Conservation (phyloP, 169 alveolate species). For the Cryptosporidium tyzzeri region DNA sequence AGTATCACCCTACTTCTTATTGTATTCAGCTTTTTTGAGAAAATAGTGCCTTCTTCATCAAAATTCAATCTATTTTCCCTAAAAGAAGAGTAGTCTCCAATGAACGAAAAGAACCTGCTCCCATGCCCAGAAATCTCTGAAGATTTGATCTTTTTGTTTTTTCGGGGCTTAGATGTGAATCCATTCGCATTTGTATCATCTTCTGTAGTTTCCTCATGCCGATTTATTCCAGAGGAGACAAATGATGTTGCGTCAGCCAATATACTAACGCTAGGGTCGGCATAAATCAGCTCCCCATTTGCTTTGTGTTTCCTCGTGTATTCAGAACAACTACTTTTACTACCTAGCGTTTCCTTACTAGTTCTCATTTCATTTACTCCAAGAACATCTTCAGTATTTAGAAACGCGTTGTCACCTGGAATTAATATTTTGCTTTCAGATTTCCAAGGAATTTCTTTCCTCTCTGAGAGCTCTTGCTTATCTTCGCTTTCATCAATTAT, state of each 20-base stretch:
- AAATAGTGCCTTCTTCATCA: background rate
- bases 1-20: slow-evolving; percentile 37
- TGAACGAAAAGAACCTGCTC: background rate
- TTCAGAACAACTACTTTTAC: slow-evolving; percentile 3
- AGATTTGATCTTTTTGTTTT: background rate
- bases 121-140: background rate
- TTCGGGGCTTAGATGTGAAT: background rate
- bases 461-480: slow-evolving; percentile 9
- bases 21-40: background rate
- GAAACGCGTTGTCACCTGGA: background rate
- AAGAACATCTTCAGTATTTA: background rate
- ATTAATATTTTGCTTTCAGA: background rate
- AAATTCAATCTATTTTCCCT: background rate
- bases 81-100: background rate
- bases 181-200: background rate
- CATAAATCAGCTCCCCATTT: slow-evolving; percentile 14
- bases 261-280: slow-evolving; percentile 59
- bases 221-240: slow-evolving; percentile 18
- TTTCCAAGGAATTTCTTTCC: background rate
- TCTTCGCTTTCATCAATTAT: slow-evolving; percentile 16
- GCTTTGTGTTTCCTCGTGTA: background rate
- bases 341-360: slow-evolving; percentile 5
- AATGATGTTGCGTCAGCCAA: slow-evolving; percentile 31
- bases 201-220: slow-evolving; percentile 13
- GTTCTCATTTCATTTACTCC: background rate